These are phyloP conservation scores for Acacia pycnantha DNA, from an alignment of 331 rosid genomes.

Conservation along the genomic window DNA sequence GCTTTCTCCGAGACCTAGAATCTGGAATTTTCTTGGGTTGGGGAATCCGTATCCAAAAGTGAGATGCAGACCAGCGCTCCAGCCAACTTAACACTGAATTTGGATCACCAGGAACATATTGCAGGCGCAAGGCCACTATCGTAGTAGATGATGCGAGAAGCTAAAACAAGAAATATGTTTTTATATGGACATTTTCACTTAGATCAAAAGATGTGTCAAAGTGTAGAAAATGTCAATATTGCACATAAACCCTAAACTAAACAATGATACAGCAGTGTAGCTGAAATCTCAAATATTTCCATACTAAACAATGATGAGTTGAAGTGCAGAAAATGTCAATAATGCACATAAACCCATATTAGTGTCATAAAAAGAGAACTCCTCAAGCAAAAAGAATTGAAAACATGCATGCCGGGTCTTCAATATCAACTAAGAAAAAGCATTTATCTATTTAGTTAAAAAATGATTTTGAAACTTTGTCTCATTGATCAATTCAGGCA, in stretches of 20 bases:
- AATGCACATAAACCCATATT: constrained; percentile 4
- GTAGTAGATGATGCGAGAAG: constrained; percentile 64
- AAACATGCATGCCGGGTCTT: not conserved
- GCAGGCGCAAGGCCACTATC: constrained; percentile 56
- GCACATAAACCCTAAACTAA: constrained; percentile 4
- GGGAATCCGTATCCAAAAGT: constrained; percentile 74
- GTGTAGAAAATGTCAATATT: not conserved
- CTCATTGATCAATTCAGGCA: not conserved
- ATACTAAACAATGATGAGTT: not conserved
- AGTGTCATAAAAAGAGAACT: not conserved
- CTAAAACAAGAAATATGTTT: constrained; percentile 41
- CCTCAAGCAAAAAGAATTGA: not conserved
- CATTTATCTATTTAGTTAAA: not conserved
- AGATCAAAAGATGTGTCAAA: not conserved
- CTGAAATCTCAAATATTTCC: too few species aligned
- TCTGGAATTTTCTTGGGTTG: constrained; percentile 63
- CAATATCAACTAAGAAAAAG: not conserved
- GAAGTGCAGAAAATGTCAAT: not conserved
- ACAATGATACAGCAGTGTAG: too few species aligned
- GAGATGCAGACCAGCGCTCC: constrained; percentile 75
- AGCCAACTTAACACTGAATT: constrained; percentile 77
- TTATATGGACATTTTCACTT: constrained; percentile 18
- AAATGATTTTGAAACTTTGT: not conserved
- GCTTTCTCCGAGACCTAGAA: constrained; percentile 55
- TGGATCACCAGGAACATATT: constrained; percentile 61